Conservation (phyloP, 495 filamentous ascomycete genomes). For the Paragyromitra xinjiangensis region DNA sequence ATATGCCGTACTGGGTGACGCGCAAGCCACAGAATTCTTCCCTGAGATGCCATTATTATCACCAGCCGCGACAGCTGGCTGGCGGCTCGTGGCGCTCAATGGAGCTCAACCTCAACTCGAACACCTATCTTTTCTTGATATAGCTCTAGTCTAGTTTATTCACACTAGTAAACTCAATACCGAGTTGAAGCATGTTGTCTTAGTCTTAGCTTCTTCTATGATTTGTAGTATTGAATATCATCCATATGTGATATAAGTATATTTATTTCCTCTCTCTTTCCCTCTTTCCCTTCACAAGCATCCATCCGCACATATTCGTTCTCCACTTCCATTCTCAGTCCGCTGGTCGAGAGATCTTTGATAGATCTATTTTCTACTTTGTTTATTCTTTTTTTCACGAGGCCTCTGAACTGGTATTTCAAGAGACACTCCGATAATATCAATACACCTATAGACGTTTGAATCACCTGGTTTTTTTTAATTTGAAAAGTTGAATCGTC, state of each 20-base stretch:
- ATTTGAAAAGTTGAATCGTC: conserved; percentile 10
- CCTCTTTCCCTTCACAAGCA: conserved; percentile 18
- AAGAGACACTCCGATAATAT: not conserved
- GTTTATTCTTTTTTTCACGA: conserved; percentile 16
- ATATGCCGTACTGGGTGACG: not conserved
- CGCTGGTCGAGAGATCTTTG: conserved; percentile 49
- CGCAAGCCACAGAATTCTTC: conserved; percentile 23
- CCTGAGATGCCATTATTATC: conserved; percentile 26
- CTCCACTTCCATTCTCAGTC: not conserved
- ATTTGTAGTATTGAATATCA: not conserved
- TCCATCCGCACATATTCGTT: conserved; percentile 14
- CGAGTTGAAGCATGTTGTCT: conserved; percentile 8
- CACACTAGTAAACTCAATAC: not conserved
- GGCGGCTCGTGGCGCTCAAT: conserved; percentile 42
- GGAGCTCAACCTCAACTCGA: not conserved
- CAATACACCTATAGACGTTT: not conserved
- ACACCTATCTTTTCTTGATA: conserved; percentile 18
- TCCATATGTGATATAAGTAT: conserved; percentile 19
- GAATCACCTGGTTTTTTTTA: conserved; percentile 1
- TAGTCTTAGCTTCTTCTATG: conserved; percentile 14
- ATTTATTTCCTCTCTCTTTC: conserved; percentile 13
- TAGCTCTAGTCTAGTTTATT: not conserved
- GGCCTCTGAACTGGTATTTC: not conserved
- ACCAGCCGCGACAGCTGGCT: conserved; percentile 30
- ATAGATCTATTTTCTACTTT: conserved; percentile 39